Conservation (phyloP, 805 yeast species). For the Lipomyces oligophaga region DNA sequence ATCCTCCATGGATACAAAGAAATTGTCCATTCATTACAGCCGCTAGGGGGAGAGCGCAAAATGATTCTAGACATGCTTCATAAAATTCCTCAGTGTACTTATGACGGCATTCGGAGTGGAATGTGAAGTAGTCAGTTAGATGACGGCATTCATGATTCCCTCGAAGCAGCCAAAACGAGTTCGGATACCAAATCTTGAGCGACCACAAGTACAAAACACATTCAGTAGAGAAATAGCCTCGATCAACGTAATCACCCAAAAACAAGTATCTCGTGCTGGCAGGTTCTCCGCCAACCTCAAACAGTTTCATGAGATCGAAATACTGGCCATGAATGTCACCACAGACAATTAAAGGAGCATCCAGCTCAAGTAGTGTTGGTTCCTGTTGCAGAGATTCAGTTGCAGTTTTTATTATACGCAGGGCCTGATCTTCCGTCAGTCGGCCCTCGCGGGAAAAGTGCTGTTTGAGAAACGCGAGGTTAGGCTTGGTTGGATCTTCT, state of each 20-base stretch:
- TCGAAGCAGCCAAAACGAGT: constrained; percentile 72
- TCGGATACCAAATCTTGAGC: constrained; percentile 70
- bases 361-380: constrained; percentile 74
- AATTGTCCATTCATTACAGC: constrained; percentile 92
- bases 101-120: constrained; percentile 82
- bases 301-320: constrained; percentile 81
- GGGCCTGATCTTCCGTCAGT: constrained; percentile 63
- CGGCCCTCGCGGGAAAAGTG: constrained; percentile 84
- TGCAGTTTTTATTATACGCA: constrained; percentile 62
- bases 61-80: constrained; percentile 69
- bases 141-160: constrained; percentile 96
- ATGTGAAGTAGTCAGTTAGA: constrained; percentile 89
- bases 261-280: constrained; percentile 70
- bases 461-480: constrained; percentile 62
- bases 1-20: constrained; percentile 94
- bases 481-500: constrained; percentile 55
- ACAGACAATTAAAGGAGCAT: constrained; percentile 92
- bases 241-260: constrained; percentile 91
- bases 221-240: constrained; percentile 88
- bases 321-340: constrained; percentile 98
- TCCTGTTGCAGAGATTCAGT: constrained; percentile 60
- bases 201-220: constrained; percentile 64
- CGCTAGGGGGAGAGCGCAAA: constrained; percentile 84
- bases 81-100: constrained; percentile 67
- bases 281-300: constrained; percentile 93